Base-by-base conservation (phyloP, 176 grass and related monocot genomes). In the Oryza nivara region DNA sequence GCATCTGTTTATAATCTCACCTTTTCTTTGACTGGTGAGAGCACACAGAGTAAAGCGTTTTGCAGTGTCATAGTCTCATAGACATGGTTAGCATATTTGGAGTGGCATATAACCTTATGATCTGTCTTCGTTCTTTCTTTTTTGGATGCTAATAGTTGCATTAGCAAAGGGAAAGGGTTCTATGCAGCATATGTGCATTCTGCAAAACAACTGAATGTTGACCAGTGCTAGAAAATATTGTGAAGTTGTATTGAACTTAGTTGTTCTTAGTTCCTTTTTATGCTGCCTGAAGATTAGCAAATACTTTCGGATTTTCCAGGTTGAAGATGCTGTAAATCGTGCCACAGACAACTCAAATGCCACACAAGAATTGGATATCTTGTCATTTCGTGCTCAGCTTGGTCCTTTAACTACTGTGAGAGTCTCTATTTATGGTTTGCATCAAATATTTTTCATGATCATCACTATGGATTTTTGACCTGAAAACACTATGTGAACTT, bases 361-460 rank as follows among this genome's bases (percentile, higher is more conserved):
- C 23, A 56, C 72, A 78, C 85, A 88, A n/a, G 87, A 92, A 79
- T 92, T 94, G 71, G 91, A 98, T 94, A 89, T 92, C 86, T 87
- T 79, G 74, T 88, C 91, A 75, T 95, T 93, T 65, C 88, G 77
- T 68, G 83, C 78, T 52, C 92, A 98, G 82, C 89, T 98, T 76
- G 95, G 95, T 86, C 73, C 88, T 89, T 72, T 95, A 90, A 84
- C 89, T 78, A 91, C 89, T 51, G 92, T 95, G 72, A 91, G 83
- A 67, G 84, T 73, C 81, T 85, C 12, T 74, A 3, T 12, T 47
- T 60, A 58, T 78, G 76, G 41, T 88, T 75, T 90, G 9, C 79
- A 73, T 73, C 17, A 25, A 72, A 23, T 78, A 28, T 44, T 65
- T 85, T 86, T 44, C 11, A 8, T 68, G 14, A 79, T 86, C 72